Conservation (phyloP, 495 filamentous ascomycete genomes). For the Penicillium macrosclerotiorum region DNA sequence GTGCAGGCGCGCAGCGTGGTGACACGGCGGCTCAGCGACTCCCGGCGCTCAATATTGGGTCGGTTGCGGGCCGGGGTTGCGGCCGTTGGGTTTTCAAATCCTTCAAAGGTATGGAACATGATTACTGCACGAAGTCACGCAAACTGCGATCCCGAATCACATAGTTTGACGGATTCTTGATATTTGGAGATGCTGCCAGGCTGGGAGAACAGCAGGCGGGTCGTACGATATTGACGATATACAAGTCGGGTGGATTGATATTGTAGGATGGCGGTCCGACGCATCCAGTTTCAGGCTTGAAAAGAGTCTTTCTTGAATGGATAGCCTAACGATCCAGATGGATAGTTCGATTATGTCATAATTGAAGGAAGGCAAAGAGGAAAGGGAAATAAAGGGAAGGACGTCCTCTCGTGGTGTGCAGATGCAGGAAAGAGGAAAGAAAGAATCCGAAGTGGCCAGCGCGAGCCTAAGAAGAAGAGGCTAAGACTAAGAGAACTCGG, state of each 20-base stretch:
- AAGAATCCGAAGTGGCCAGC: neutral
- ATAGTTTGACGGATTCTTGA: slow-evolving; percentile 8
- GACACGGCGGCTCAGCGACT: slow-evolving; percentile 37
- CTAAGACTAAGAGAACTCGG: neutral
- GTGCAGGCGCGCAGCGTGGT: slow-evolving; percentile 45
- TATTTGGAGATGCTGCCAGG: neutral
- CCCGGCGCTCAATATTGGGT: slow-evolving; percentile 31
- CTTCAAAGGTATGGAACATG: slow-evolving; percentile 48
- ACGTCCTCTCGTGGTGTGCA: too few species aligned
- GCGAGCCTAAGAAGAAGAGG: slow-evolving; percentile 4
- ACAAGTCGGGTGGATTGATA: neutral
- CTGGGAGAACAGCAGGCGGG: slow-evolving; percentile 8
- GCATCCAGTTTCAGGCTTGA: too few species aligned
- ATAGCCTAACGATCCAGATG: too few species aligned
- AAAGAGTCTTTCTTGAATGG: too few species aligned
- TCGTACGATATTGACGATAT: too few species aligned
- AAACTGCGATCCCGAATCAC: slow-evolving; percentile 8
- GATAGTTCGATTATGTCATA: neutral
- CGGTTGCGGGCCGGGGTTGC: slow-evolving; percentile 26
- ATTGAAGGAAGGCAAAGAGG: neutral
- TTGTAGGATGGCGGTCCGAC: neutral
- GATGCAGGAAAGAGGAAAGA: neutral
- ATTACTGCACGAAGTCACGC: slow-evolving; percentile 6
- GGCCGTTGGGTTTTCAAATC: slow-evolving; percentile 35
- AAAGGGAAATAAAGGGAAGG: too few species aligned